Base-by-base conservation (phyloP, 495 filamentous ascomycete genomes). In the Daldinia bambusicola region DNA sequence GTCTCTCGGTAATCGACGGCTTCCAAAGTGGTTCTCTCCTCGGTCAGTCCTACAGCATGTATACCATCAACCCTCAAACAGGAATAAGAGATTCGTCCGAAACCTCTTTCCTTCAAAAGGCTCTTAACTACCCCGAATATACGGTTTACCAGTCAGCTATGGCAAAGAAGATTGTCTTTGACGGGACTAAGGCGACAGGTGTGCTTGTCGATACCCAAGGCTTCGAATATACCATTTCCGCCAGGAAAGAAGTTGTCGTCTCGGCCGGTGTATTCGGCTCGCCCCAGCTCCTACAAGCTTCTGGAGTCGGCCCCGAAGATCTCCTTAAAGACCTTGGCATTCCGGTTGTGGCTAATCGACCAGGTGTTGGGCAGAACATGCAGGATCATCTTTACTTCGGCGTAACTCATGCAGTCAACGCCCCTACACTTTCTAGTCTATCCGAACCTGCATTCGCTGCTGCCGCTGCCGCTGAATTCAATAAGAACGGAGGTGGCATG, bases 261-360 rank as follows among this genome's bases (percentile, higher is more conserved):
- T 80, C 80, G 1, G 83, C 80, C 16, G 85, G 85, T 7, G 77
- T 75, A 4, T 77, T 87, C 50, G 76, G 82, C 30, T 80, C 83
- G n/a, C 85, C 85, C 0, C 84, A 87, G 55, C 70, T 88, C 6
- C 75, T 87, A 14, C 83, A 86, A 74, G 76, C 86, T n/a, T 87
- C 84, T n/a, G 84, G 84, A 0, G 75, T 87, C 50, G 86, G 86
- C 0, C 84, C 81, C 0, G 69, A 66, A 26, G 69, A 63, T 0
- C 77, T 76, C 7, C 71, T 88, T 0, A 52, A 81, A 30, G 22
- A 71, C 48, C 73, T 76, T 34, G 71, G 73, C 12, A 84, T 88
- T 37, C 76, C 77, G 5, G 75, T 84, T 20, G 52, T 87, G 20
- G 69, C 73, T 10, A 66, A 86, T 60, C 71, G 72, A n/a, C 77